Evolutionary conservation across 169 alveolate species (phyloP).

Genomic region (Plasmodium malariae): DNA sequence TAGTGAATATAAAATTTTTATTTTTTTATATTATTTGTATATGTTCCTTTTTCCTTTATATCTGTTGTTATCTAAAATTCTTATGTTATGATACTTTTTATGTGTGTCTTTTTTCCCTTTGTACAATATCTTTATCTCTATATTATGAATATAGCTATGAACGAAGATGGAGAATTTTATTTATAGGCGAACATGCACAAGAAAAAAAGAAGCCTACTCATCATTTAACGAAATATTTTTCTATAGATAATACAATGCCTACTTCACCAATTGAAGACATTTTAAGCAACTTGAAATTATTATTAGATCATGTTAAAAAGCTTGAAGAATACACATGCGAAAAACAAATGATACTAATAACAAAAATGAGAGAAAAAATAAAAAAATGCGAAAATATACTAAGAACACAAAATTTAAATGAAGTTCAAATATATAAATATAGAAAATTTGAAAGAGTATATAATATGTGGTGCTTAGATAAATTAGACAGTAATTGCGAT

Average conservation of each 20-base stretch:
- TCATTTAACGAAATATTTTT: conserved; percentile 52
- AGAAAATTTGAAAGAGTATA: conserved; percentile 69
- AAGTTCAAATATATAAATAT: conserved; percentile 57
- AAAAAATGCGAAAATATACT: conserved; percentile 56
- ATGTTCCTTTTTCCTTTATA: neutral
- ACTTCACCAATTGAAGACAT: conserved; percentile 73
- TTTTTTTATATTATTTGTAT: conserved; percentile 34
- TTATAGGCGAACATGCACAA: neutral
- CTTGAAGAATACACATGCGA: conserved; percentile 40
- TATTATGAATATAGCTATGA: conserved; percentile 39
- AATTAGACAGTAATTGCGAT: conserved; percentile 6
- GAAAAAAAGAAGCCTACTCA: neutral
- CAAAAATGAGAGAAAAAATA: conserved; percentile 55
- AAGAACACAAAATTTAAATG: conserved; percentile 64
- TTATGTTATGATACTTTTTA: neutral
- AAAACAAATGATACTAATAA: conserved; percentile 6
- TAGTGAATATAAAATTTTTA: conserved; percentile 31
- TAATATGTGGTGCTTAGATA: conserved; percentile 74
- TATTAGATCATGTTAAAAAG: conserved; percentile 21
- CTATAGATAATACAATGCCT: conserved; percentile 54
- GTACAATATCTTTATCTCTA: conserved; percentile 14
- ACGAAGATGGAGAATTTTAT: conserved; percentile 4
- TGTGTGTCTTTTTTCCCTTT: conserved; percentile 8
- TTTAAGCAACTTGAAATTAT: conserved; percentile 12
- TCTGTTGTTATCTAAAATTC: conserved; percentile 3